Base-by-base conservation (phyloP, 257 asterid species). In the Plantago major region DNA sequence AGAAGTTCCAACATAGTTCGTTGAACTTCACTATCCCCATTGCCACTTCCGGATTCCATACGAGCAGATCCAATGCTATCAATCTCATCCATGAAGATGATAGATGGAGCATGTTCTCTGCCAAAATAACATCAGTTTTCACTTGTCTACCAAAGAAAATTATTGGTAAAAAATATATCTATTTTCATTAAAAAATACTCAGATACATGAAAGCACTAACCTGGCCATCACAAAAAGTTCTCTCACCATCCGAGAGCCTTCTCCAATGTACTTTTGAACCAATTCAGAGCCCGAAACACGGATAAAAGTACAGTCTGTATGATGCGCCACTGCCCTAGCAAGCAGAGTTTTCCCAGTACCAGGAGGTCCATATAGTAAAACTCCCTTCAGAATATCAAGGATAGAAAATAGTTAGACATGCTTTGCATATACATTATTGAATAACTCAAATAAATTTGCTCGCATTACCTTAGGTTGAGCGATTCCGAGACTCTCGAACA, bases 141-240 rank as follows among this genome's bases (percentile, higher is more conserved):
- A 15, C 52, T 22, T 54, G 43, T 4, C 18, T 14, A 33, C 47
- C 11, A 17, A 49, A 46, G 45, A 55, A 43, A 15, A 15, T 37
- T 15, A 42, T 7, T 26, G 9, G 26, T 22, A 22, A 22, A 1
- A 22, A 22, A 22, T 22, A 22, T 22, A 22, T 1, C 26, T 22
- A 22, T 22, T 22, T 22, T 22, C 26, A 22, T 22, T 22, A 1
- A 22, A 22, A 22, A 22, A 22, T 22, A 22, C 26, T 22, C 26
- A 2, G n/a, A n/a, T 22, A 22, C 26, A 22, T 22, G 26, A 22
- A 22, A 50, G 47, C 9, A 52, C 85, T 26, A 60, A 82, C 94
- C 94, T 80, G 74, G 89, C 94, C 89, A 85, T 85, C 57, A 82
- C 94, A 72, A 85, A 85, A 62, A 85, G 89, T 57, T 85, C 94